Evolutionary conservation across 768 basidiomycete genomes (phyloP), one percentile per base, ranked within the genome.

Genomic region (Fomitopsis serialis): DNA sequence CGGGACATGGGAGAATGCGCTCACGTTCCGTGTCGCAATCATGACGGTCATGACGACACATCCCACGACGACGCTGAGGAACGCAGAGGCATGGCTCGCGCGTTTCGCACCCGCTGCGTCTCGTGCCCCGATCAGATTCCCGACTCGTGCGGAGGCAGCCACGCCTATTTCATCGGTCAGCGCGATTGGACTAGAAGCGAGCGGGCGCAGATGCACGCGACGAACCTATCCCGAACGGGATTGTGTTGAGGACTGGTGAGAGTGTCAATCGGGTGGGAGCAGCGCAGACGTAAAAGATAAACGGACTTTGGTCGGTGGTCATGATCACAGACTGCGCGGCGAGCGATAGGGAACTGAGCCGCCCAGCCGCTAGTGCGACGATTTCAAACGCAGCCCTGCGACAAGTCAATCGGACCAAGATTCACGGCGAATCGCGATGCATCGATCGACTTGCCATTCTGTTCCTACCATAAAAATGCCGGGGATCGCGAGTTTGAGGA

Each of bases 381-480:
- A 90, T 87, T 63, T 91, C 89, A 58, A 90, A 91, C 0, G 87
- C 85, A 42, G 84, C 84, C 87, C 87, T 88, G 50, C 22, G 27
- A 43, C 17, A 29, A 22, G 40, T 40, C 37, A 40, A 24, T 42
- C 37, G 21, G 29, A 32, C 29, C 29, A 32, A 11, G 29, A 32
- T 32, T 32, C 29, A 32, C 29, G 29, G 27, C 34, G 25, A 36
- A 40, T 19, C n/a, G 19, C 55, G 23, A 23, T 11, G 34, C 12
- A 5, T 32, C 13, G 45, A 3, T 2, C 25, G 6, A 54, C 75
- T 50, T 61, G 87, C 87, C 87, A 91, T 72, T 91, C 89, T 3
- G 87, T 87, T 21, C 84, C 85, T 25, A 89, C 79, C 87, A 89
- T 89, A 24, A 88, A 60, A 42, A 90, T 86, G 0, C 87, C 89